These are phyloP conservation scores for Colletotrichum filicis DNA, from an alignment of 2,329 filamentous ascomycete species.

Conservation along the genomic window DNA sequence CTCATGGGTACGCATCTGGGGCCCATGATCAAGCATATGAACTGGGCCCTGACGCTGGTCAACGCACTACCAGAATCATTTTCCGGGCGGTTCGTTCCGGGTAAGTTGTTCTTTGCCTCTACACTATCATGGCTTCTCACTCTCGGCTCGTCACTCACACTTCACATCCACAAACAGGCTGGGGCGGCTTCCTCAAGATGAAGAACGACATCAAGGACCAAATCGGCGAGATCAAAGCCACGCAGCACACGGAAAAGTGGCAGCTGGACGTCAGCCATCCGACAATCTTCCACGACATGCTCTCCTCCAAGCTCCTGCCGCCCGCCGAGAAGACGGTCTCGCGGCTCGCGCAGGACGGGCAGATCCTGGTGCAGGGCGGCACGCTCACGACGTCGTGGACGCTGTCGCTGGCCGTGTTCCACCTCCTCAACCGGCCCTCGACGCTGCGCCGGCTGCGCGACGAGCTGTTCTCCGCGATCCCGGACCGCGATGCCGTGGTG, in stretches of 20 bases:
- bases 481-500: conserved; percentile 41
- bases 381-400: conserved; percentile 53
- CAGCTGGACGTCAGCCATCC: conserved; percentile 46
- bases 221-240: conserved; percentile 47
- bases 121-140: too few species aligned
- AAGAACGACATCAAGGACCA: conserved; percentile 50
- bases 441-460: conserved; percentile 47
- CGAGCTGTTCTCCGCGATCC: conserved; percentile 48
- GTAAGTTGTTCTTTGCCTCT: conserved; percentile 28
- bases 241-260: conserved; percentile 47
- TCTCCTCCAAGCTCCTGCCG: conserved; percentile 45
- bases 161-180: conserved; percentile 41
- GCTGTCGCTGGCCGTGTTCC: conserved; percentile 47
- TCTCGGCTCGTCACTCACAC: conserved; percentile 29
- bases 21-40: conserved; percentile 48
- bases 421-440: conserved; percentile 46
- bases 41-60: conserved; percentile 48
- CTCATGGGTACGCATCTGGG: conserved; percentile 51
- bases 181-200: conserved; percentile 51
- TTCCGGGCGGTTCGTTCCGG: conserved; percentile 47
- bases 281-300: conserved; percentile 50
- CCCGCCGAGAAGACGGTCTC: conserved; percentile 46
- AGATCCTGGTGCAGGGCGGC: conserved; percentile 50
- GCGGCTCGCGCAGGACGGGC: conserved; percentile 51
- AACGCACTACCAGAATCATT: conserved; percentile 48